Evolutionary conservation across 23 red algal genomes (phyloP).

Genomic region (Rhodosorus marinus): DNA sequence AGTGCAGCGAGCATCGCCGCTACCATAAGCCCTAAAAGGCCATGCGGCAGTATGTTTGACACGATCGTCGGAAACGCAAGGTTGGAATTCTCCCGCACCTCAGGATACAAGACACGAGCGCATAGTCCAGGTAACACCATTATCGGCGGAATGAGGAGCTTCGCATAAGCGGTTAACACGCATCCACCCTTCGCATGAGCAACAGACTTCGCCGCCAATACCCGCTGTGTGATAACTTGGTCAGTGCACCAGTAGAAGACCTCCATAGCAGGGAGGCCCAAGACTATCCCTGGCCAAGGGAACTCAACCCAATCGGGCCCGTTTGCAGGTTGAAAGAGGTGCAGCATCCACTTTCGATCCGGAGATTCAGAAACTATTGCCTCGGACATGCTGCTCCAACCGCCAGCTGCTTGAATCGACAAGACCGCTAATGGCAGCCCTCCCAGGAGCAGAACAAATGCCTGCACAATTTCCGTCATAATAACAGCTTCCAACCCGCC

Average conservation of each 20-base stretch:
- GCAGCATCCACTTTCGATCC: no score
- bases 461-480: conserved; percentile 7
- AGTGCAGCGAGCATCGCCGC: conserved; percentile 12
- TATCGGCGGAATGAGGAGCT: conserved; percentile 7
- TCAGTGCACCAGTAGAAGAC: conserved; percentile 21
- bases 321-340: not conserved
- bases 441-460: conserved; percentile 2
- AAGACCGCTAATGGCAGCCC: conserved; percentile 3
- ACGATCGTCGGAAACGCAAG: conserved; percentile 5
- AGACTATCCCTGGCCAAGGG: conserved; percentile 10
- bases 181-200: conserved; percentile 6
- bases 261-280: conserved; percentile 8
- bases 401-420: not conserved
- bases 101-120: conserved; percentile 5
- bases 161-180: conserved; percentile 5
- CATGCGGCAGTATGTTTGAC: conserved; percentile 4
- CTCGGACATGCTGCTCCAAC: not conserved
- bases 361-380: no score
- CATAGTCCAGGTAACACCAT: conserved; percentile 15
- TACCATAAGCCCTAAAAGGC: conserved; percentile 12
- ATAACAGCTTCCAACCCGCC: conserved; percentile 11
- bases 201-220: conserved; percentile 6
- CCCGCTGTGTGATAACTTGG: conserved; percentile 12
- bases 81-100: conserved; percentile 3
- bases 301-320: not conserved